Evolutionary conservation across 2,329 filamentous ascomycete genomes (phyloP).

Genomic region (Harringtonia lauricola): DNA sequence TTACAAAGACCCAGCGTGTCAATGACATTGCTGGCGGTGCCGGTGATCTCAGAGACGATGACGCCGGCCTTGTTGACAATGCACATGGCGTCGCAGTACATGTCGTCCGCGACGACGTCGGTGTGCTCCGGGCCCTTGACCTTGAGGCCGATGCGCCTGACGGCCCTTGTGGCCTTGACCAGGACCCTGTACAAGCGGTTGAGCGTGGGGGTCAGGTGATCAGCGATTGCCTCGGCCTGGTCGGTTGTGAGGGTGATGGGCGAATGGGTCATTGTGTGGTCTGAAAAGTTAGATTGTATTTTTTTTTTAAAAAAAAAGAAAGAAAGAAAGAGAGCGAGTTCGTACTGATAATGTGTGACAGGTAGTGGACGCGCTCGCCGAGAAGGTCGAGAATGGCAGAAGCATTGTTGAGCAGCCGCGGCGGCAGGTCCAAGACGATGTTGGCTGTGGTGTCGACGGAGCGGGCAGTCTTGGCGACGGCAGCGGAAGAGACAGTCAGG

Average conservation of each 20-base stretch:
- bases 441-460: not conserved
- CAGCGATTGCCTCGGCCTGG: not conserved
- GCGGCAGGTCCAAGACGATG: not conserved
- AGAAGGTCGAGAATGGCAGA: not conserved
- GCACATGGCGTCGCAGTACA: constrained; percentile 3
- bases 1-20: constrained; percentile 1
- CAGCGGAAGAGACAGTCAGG: not conserved
- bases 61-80: constrained; percentile 3
- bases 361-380: not conserved
- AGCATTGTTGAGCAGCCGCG: not conserved
- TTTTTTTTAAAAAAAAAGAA: too few relatives aligned
- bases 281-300: not conserved
- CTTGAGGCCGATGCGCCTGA: not conserved
- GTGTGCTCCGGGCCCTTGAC: not conserved
- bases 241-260: not conserved
- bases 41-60: constrained; percentile 1
- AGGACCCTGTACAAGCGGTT: not conserved
- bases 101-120: not conserved
- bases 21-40: not conserved
- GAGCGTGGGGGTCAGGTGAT: not conserved
- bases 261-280: not conserved
- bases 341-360: not conserved
- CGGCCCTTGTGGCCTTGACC: not conserved
- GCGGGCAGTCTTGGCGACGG: not conserved
- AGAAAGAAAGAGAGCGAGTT: not conserved